Percentiles rank a stretch among this genome's conserved stretches.
These are phyloP conservation scores for Xylaria palmicola DNA, from an alignment of 495 filamentous ascomycete genomes.

Conservation along the genomic window DNA sequence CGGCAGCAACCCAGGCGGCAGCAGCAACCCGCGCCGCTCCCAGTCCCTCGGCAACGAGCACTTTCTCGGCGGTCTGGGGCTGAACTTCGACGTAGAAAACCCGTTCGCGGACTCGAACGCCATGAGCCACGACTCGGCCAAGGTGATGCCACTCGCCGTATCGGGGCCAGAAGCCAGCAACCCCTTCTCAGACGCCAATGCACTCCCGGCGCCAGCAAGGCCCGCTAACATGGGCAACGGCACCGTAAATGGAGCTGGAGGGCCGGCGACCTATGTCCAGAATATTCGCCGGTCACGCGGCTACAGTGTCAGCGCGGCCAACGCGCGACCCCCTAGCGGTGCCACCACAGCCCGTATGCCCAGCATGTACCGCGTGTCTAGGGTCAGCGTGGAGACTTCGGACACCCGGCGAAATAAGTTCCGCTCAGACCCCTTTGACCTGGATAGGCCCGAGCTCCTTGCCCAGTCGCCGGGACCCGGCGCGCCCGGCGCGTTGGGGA, in stretches of 20 bases:
- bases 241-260: too few species aligned
- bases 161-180: constrained; percentile 31
- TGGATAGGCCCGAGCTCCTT: constrained; percentile 55
- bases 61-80: constrained; percentile 41
- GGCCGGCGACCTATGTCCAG: constrained; percentile 39
- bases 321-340: constrained; percentile 19
- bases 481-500: constrained; percentile 6
- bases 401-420: constrained; percentile 46
- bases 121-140: constrained; percentile 37
- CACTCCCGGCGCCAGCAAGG: constrained; percentile 24
- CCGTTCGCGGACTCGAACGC: constrained; percentile 47
- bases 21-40: constrained; percentile 26
- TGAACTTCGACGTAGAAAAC: constrained; percentile 37
- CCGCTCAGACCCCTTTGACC: constrained; percentile 66
- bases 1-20: constrained; percentile 28
- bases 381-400: constrained; percentile 28
- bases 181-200: constrained; percentile 46
- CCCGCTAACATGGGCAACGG: constrained; percentile 18
- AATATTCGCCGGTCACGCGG: constrained; percentile 46
- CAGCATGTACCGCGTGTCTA: constrained; percentile 36
- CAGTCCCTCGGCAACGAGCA: constrained; percentile 28
- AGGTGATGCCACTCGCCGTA: constrained; percentile 34
- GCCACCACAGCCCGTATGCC: constrained; percentile 16
- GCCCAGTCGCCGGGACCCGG: constrained; percentile 25
- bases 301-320: constrained; percentile 36